Evolutionary conservation across 2,329 filamentous ascomycete species (phyloP), one percentile per base, ranked within the genome.

Genomic region (Botryotinia convoluta): DNA sequence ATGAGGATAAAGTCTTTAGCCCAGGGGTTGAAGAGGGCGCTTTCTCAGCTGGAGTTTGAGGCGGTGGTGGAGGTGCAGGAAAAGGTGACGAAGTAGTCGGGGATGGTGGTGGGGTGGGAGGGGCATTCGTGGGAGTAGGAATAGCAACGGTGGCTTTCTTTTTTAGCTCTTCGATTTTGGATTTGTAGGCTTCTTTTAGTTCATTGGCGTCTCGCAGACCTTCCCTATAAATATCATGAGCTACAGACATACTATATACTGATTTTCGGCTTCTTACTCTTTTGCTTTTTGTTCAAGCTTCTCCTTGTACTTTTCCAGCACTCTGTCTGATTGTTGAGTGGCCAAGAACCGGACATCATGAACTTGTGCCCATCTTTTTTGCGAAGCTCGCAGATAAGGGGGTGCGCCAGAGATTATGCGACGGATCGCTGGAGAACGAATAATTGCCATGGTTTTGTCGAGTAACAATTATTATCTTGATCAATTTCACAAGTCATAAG

Each of bases 341-440:
- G 92, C 92, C 63, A 97, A 88, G 86, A 95, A 97, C 76, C 95
- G 93, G 65, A 97, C 91, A 83, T 98, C 93, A 82, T 97, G 93
- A 44, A 98, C 94, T 79, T 93, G 93, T 2, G 95, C 95, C 92
- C 93, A 97, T 81, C 95, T 90, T 72, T 91, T 89, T 83, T 98
- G 95, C 12, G 82, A 79, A 26, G 79, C 78, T 71, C 79, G 79
- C 60, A 81, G 71, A 73, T 78, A 80, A 7, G 79, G 80, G 18
- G 79, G 73, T 35, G 77, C 76, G 18, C 78, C 78, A 63, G 76
- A 79, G 45, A 79, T 71, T 29, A 78, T 60, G 73, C 86, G 83
- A 57, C 87, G 87, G 57, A 90, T 82, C 37, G 83, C 81, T 65
- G 84, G 83, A 45, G 84, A 80, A 77, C 85, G 83, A 61, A 86